Evolutionary conservation across 179 eudicot genomes (phyloP), one percentile per base, ranked within the genome.

Genomic region (Vitellaria paradoxa): DNA sequence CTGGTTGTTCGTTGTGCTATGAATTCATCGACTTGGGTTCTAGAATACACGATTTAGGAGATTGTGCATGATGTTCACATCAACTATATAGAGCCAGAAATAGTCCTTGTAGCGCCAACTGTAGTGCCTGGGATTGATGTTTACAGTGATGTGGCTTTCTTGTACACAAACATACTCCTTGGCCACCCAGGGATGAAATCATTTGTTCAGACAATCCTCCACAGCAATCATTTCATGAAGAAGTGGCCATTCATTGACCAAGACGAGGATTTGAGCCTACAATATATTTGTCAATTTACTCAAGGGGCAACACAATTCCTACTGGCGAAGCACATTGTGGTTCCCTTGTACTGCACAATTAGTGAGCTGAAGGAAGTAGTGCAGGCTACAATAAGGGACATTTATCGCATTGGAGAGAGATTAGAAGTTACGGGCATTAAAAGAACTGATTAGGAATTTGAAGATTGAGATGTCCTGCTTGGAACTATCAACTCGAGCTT

Each of bases 151-250:
- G 62, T 93, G 13, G 61, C 73, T 9, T 76, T 78, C 72, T 4
- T 94, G 78, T 94, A 89, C 76, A 73, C 76, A 4, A 71, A 88
- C 17, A 73, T 90, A 47, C 76, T 93, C 9, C n/a, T 84, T 73
- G 77, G 77, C 64, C 82, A 67, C 73, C 83, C 89, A 0, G 86
- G 42, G 42, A 37, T 74, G 10, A 83, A 85, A 14, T 65, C 84
- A 72, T 89, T 92, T 0, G 88, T 73, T 57, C 81, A 81, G 26
- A 85, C 82, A 21, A 79, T 93, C 49, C 49, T 93, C 18, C 88
- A 93, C 77, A 85, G 95, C 84, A 95, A 95, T 42, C 79, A 83
- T 52, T 91, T 93, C 53, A 87, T 85, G 20, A 94, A 93, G 81
- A 91, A 90, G 66, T 93, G 93, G 94, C 90, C 93, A 6, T 85